A percentile compares a stretch with the other conserved stretches of the same genome.
Evolutionary conservation across 805 yeast genomes (phyloP).

Genomic region (Saturnispora halmiae): DNA sequence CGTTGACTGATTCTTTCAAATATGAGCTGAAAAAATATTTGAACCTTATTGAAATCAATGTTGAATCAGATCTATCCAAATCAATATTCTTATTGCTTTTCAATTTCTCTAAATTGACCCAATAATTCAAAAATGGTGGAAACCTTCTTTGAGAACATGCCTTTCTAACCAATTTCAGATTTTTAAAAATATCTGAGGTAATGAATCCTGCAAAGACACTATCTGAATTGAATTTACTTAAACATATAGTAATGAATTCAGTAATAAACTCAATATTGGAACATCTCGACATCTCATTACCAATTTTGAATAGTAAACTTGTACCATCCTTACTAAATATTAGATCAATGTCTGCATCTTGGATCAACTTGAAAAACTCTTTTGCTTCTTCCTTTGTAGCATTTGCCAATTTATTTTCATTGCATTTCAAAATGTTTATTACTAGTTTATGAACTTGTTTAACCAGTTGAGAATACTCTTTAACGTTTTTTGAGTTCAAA

Average conservation of each 20-base stretch:
- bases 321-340: slow-evolving; percentile 2
- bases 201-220: slow-evolving; percentile 8
- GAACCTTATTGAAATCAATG: not conserved
- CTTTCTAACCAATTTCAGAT: not conserved
- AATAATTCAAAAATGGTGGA: slow-evolving; percentile 8
- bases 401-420: not conserved
- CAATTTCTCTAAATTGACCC: slow-evolving; percentile 6
- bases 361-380: slow-evolving; percentile 10
- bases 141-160: slow-evolving; percentile 1
- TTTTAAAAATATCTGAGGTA: slow-evolving; percentile 8
- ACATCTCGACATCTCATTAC: slow-evolving; percentile 4
- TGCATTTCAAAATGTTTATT: not conserved
- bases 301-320: slow-evolving; percentile 4
- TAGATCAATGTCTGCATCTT: slow-evolving; percentile 10
- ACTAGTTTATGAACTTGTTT: not conserved
- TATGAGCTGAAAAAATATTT: slow-evolving; percentile 9
- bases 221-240: slow-evolving; percentile 7
- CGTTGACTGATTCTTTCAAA: slow-evolving; percentile 4
- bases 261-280: slow-evolving; percentile 1
- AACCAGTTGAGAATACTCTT: not conserved
- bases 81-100: slow-evolving; percentile 1
- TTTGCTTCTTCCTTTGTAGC: slow-evolving; percentile 6
- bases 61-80: slow-evolving; percentile 3
- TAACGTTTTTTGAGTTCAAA: not conserved
- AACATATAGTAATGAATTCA: slow-evolving; percentile 8